Evolutionary conservation across 306 rosid genomes (phyloP), one percentile per base, ranked within the genome.

Genomic region (Lathyrus aphaca): DNA sequence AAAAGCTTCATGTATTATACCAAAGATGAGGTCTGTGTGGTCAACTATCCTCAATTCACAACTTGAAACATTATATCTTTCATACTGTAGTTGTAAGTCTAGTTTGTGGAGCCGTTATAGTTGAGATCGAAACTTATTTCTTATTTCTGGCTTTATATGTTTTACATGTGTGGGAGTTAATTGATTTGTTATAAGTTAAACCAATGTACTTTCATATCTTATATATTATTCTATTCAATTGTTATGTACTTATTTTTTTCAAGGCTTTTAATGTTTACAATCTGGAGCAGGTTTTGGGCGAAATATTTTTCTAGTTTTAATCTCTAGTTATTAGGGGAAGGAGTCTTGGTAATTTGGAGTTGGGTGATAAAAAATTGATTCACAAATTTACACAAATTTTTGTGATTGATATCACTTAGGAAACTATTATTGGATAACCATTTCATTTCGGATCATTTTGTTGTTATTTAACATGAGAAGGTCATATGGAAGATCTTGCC

Each of bases 161-260:
- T 45, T 61, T 74, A 60, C 72, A 50, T 70, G 54, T 61, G 66
- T 11, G 55, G 9, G 43, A 61, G 23, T 29, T 11, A 23, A 59
- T 66, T 72, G 35, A 59, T 72, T 74, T 68, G 60, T 68, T 79
- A 62, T 44, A 44, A 60, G 76, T 68, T 68, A 72, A 67, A 58
- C 70, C 8, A 10, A 11, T 53, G 8, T 35, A 35, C 2, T 35
- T 35, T 7, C 39, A 7, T 35, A 7, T 35, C 39, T 35, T 77
- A 13, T 45, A 10, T 64, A 37, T 35, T 9, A 42, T 39, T 69
- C 4, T 18, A 13, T 76, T 66, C 10, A 43, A 10, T 43, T 17
- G 9, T n/a, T n/a, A n/a, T n/a, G n/a, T 45, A 13, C 12, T 0
- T 6, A 3, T 4, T 4, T 30, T 17, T 4, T 40, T 3, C 15